Evolutionary conservation across 2,329 filamentous ascomycete genomes (phyloP).

Genomic region (Elsinoe fawcettii): DNA sequence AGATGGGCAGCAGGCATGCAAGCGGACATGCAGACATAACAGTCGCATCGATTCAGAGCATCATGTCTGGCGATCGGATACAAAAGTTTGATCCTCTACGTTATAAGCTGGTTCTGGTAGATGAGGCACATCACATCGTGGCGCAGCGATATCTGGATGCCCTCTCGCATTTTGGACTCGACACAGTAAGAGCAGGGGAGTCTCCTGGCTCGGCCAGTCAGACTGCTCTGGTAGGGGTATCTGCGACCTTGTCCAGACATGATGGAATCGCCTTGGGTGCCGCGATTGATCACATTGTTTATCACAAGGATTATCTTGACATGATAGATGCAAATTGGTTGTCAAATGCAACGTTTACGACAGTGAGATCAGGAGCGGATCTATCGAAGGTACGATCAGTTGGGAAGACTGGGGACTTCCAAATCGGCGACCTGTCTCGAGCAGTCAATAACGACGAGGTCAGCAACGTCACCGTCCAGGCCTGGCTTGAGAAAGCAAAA

Average conservation of each 20-base stretch:
- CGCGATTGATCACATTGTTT: constrained; percentile 91
- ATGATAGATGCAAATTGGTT: constrained; percentile 90
- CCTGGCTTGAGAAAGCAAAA: constrained; percentile 72
- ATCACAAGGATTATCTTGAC: constrained; percentile 76
- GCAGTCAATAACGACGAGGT: constrained; percentile 74
- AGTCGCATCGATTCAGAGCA: constrained; percentile 79
- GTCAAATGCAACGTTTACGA: constrained; percentile 86
- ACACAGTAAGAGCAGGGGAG: constrained; percentile 38
- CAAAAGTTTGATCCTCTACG: constrained; percentile 67
- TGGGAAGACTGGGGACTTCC: constrained; percentile 73
- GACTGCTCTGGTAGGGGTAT: constrained; percentile 72
- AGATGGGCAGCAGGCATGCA: constrained; percentile 75
- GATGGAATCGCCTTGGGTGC: constrained; percentile 76
- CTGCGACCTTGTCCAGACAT: constrained; percentile 69
- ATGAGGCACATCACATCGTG: constrained; percentile 96
- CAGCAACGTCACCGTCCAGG: constrained; percentile 77
- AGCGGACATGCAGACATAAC: constrained; percentile 84
- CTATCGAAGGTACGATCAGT: constrained; percentile 44
- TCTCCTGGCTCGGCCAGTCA: constrained; percentile 34
- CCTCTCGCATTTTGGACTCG: constrained; percentile 70
- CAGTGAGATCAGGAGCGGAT: constrained; percentile 75
- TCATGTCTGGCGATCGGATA: constrained; percentile 69
- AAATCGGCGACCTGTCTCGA: constrained; percentile 64
- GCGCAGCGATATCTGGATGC: constrained; percentile 68
- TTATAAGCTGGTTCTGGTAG: constrained; percentile 89